phyloP scores from a whole-genome alignment of 805 yeast genomes.

The Saccharomyces jurei region DNA sequence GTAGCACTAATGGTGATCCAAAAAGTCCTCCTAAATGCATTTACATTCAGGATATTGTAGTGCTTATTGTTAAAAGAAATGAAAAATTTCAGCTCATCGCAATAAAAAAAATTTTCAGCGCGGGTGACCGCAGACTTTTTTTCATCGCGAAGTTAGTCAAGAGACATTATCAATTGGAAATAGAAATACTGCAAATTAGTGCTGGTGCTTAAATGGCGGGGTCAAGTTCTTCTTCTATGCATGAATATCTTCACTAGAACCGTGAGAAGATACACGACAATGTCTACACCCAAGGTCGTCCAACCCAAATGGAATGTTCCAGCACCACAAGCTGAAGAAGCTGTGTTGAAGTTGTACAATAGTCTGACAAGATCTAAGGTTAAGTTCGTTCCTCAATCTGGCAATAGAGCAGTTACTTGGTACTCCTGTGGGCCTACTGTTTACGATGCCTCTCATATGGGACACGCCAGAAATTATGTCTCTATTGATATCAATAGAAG shows the following conservation, averaged over 20 bases:
- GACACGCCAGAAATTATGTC: constrained; percentile 96
- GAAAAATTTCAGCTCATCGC: background rate
- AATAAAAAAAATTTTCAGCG: background rate
- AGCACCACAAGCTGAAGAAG: constrained; percentile 18
- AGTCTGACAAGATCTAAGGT: constrained; percentile 76
- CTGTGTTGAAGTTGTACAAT: constrained; percentile 63
- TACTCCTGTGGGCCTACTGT: constrained; percentile 98
- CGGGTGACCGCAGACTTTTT: background rate
- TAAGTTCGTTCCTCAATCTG: constrained; percentile 61
- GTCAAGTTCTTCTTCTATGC: background rate
- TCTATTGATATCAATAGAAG: constrained; percentile 90
- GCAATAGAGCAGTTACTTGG: constrained; percentile 68
- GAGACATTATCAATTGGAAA: background rate
- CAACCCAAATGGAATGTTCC: constrained; percentile 53
- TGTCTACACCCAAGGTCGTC: constrained; percentile 20
- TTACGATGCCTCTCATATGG: constrained; percentile 94
- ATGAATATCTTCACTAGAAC: background rate
- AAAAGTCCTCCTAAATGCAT: background rate
- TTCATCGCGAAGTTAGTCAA: background rate
- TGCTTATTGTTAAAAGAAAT: background rate
- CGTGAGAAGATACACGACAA: background rate
- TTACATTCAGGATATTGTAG: background rate
- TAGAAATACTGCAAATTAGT: background rate
- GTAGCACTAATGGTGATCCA: background rate
- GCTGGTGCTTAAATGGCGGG: background rate